Conservation (phyloP, 441 rosid genomes). For the Erodium trifolium region DNA sequence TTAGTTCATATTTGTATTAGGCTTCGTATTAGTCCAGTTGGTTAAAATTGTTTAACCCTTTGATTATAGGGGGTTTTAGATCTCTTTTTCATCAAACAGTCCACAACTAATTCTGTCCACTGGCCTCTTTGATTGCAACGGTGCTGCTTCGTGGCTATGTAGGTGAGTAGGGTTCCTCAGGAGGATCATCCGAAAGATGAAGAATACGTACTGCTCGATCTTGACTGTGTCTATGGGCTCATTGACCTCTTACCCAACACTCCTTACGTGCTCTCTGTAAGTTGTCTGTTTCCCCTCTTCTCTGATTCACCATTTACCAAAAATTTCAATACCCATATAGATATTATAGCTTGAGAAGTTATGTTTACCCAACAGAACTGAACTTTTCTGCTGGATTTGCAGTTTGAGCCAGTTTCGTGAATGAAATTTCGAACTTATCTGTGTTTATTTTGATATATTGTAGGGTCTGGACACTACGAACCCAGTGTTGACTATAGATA, state of each 20-base stretch:
- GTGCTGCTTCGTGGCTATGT: slow-evolving; percentile 25
- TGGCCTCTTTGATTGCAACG: neutral
- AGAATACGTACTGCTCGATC: slow-evolving; percentile 50
- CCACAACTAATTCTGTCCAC: too few species aligned
- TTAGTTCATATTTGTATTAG: too few species aligned
- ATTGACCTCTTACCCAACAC: slow-evolving; percentile 41
- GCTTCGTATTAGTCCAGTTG: too few species aligned
- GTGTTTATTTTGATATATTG: slow-evolving; percentile 8
- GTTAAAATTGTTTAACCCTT: too few species aligned
- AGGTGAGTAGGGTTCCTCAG: slow-evolving; percentile 20
- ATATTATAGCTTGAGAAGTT: neutral
- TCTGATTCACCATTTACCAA: neutral
- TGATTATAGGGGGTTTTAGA: too few species aligned
- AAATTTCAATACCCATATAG: neutral
- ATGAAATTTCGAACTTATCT: neutral
- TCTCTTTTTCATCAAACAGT: too few species aligned
- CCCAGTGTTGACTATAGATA: slow-evolving; percentile 41
- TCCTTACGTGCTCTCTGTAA: slow-evolving; percentile 42
- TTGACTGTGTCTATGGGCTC: slow-evolving; percentile 33
- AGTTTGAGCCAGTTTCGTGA: neutral
- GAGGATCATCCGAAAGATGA: slow-evolving; percentile 22
- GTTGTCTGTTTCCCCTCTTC: slow-evolving; percentile 13
- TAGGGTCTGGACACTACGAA: slow-evolving; percentile 53
- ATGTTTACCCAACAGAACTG: neutral
- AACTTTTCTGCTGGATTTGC: neutral